Evolutionary conservation across 2,329 filamentous ascomycete genomes (phyloP).

Genomic region (Aspergillus ustus): DNA sequence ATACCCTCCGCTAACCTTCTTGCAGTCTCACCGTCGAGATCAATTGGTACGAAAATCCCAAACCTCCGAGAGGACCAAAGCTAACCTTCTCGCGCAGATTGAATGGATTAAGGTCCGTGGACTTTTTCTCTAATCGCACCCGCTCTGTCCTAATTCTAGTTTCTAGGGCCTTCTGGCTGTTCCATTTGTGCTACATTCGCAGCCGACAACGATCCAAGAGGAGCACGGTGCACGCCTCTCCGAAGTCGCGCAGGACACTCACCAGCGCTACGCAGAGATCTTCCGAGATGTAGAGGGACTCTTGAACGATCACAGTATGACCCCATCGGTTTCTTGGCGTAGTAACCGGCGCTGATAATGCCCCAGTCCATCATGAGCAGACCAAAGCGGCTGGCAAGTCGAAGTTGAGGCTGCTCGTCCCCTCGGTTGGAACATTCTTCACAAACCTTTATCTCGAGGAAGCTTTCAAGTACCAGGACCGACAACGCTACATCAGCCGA

Average conservation of each 20-base stretch:
- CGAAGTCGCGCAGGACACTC: constrained; percentile 78
- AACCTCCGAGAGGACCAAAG: constrained; percentile 3
- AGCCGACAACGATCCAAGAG: constrained; percentile 86
- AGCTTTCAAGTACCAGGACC: constrained; percentile 89
- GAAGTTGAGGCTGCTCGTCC: constrained; percentile 90
- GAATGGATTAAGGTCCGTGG: constrained; percentile 86
- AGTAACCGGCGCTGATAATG: constrained; percentile 5
- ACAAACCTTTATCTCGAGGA: constrained; percentile 84
- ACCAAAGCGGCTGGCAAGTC: constrained; percentile 71
- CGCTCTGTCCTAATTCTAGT: constrained; percentile 4
- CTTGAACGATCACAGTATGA: constrained; percentile 84
- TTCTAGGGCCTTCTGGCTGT: constrained; percentile 77
- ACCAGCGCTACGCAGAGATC: constrained; percentile 90
- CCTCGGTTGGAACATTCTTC: constrained; percentile 91
- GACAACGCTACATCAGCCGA: constrained; percentile 82
- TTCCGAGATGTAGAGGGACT: constrained; percentile 91
- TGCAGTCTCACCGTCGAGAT: constrained; percentile 82
- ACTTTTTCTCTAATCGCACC: background rate
- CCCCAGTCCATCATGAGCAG: constrained; percentile 71
- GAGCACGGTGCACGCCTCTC: constrained; percentile 65
- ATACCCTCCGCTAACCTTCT: constrained; percentile 6
- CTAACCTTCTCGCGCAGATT: constrained; percentile 46
- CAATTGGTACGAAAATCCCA: constrained; percentile 67
- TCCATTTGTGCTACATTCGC: constrained; percentile 94
- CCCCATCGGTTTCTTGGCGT: constrained; percentile 13